Evolutionary conservation across 805 yeast genomes (phyloP).

Genomic region (Yarrowia porcina): DNA sequence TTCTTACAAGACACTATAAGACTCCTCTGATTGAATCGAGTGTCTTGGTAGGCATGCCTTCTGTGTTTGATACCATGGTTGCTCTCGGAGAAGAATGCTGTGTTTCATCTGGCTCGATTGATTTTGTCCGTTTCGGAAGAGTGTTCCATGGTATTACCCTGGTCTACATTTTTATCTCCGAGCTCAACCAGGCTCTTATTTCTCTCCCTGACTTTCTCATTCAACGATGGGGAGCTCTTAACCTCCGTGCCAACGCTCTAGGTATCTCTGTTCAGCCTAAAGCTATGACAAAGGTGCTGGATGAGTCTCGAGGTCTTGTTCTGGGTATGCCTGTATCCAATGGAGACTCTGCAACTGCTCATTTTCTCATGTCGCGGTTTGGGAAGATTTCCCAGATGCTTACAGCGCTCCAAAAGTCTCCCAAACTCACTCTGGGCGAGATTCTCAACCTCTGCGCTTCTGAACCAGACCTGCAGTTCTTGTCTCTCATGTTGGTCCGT

Average conservation of each 20-base stretch:
- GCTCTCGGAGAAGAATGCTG: constrained; percentile 12
- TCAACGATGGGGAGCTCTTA: constrained; percentile 10
- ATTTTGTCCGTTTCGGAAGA: constrained; percentile 21
- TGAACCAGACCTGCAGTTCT: neutral
- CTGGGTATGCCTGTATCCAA: constrained; percentile 1
- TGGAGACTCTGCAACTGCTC: neutral
- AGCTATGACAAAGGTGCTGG: neutral
- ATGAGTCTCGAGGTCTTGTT: neutral
- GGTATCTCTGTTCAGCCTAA: neutral
- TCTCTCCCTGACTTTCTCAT: neutral
- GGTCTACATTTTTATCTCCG: neutral
- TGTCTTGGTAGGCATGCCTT: neutral
- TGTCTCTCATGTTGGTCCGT: neutral
- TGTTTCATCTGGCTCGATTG: neutral
- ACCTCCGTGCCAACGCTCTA: neutral
- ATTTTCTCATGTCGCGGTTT: neutral
- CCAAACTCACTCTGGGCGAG: neutral
- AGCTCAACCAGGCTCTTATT: neutral
- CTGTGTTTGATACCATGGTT: neutral
- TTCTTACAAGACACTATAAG: neutral
- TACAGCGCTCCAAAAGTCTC: neutral
- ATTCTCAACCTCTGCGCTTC: neutral
- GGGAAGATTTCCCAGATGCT: neutral
- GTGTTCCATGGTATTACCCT: constrained; percentile 5
- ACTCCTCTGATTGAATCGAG: neutral